Evolutionary conservation across 2,329 filamentous ascomycete genomes (phyloP).

Genomic region (Orbilia ellipsospora): DNA sequence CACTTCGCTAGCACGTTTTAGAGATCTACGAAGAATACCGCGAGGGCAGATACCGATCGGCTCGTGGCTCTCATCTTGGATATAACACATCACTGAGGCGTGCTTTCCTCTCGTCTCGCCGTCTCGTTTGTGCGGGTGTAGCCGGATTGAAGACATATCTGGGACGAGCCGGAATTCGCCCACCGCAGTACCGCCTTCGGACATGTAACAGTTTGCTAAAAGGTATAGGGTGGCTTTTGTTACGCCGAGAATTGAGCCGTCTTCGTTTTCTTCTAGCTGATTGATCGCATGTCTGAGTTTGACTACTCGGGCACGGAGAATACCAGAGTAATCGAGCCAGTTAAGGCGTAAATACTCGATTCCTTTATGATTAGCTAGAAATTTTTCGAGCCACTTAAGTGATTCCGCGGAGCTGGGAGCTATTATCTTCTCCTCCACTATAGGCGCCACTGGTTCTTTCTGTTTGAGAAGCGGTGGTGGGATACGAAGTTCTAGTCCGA

Average conservation of each 20-base stretch:
- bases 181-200: conserved; percentile 40
- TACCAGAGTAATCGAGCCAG: conserved; percentile 82
- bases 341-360: conserved; percentile 77
- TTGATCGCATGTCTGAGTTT: conserved; percentile 70
- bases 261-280: conserved; percentile 65
- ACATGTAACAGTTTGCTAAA: conserved; percentile 74
- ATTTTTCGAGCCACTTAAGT: conserved; percentile 61
- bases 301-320: conserved; percentile 73
- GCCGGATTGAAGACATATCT: conserved; percentile 31
- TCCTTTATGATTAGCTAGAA: conserved; percentile 66
- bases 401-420: conserved; percentile 49
- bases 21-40: conserved; percentile 69
- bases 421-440: conserved; percentile 62
- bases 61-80: conserved; percentile 42
- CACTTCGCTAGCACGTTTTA: conserved; percentile 67
- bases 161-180: conserved; percentile 37
- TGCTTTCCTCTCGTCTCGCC: conserved; percentile 27
- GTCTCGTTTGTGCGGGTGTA: conserved; percentile 40
- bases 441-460: conserved; percentile 57
- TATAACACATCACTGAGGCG: conserved; percentile 57
- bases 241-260: conserved; percentile 68
- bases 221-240: conserved; percentile 74
- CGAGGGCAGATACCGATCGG: conserved; percentile 71
- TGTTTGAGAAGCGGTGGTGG: conserved; percentile 3
- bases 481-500: conserved; percentile 65